Base-by-base conservation (phyloP, 352 stramenopile genomes). In the Globisporangium spiculum region DNA sequence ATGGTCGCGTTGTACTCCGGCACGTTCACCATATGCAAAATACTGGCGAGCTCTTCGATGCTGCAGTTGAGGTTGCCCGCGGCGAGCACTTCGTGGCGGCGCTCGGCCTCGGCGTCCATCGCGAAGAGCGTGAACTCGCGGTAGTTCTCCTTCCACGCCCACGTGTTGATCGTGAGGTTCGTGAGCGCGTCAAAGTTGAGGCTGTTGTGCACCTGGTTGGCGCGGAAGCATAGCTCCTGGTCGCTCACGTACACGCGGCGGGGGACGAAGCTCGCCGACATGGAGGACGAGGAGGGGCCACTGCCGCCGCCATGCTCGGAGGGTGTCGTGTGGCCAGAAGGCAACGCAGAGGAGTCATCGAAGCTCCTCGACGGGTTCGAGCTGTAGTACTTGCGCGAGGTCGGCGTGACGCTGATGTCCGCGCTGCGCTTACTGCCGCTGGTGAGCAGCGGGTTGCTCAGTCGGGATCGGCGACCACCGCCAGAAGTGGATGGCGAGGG, bases 51-150 rank as follows among this genome's bases (percentile, higher is more conserved):
- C 48, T 70, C 65, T 24, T 65, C 56, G 34, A 60, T 26, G 48
- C 65, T 70, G 65, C 65, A 70, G 30, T 57, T 54, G 22, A 67
- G 20, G 50, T 70, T 44, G 20, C 56, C 58, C 16, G 56, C 34
- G 3, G 58, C 27, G 48, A 64, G 65, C n/a, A 70, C 56, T 61
- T 61, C 62, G 32, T 67, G 63, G 46, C 44, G 38, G 9, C 36
- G 60, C 22, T 65, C 60, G 14, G 27, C 14, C 16, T 46, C 44
- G 2, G 60, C 27, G 44, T 54, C 16, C 60, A 65, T 58, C 5
- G 60, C 18, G 27, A 65, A 65, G 60, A 65, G 41, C n/a, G 60
- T 41, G 18, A 65, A 65, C 18, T 57, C 44, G 26, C 50, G 27
- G 5, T 50, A 14, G 24, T 56, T 65, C 24, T 41, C 26, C 22